Percentiles rank a stretch among this genome's conserved stretches.
These are phyloP conservation scores for Stellera chamaejasme DNA, from an alignment of 345 rosid species.

Conservation along the genomic window DNA sequence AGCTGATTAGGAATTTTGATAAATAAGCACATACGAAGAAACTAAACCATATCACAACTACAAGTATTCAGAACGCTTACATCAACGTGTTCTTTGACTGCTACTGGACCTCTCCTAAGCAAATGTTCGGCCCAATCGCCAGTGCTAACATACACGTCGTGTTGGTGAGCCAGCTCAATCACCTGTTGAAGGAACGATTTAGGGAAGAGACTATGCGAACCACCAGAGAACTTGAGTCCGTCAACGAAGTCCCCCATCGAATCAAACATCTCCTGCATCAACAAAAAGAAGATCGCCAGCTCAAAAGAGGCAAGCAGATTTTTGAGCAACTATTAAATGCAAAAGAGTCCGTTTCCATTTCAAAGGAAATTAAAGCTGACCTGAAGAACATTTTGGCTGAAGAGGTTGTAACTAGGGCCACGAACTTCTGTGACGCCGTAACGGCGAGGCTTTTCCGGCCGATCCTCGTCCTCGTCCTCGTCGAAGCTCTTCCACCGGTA, in stretches of 20 bases:
- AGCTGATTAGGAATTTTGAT: too few relatives aligned
- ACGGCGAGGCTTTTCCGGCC: slow-evolving; percentile 88
- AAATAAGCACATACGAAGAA: too few relatives aligned
- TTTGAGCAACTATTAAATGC: too few relatives aligned
- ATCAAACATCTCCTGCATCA: slow-evolving; percentile 65
- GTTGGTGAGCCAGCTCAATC: slow-evolving; percentile 64
- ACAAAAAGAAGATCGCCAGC: too few relatives aligned
- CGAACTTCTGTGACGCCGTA: slow-evolving; percentile 90
- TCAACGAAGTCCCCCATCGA: slow-evolving; percentile 85
- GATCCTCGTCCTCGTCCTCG: slow-evolving; percentile 69
- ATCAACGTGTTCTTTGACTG: slow-evolving; percentile 73
- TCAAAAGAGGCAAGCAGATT: too few relatives aligned
- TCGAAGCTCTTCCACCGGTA: slow-evolving; percentile 70
- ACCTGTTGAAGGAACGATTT: slow-evolving; percentile 62
- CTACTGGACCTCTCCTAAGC: slow-evolving; percentile 58
- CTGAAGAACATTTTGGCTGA: slow-evolving; percentile 59
- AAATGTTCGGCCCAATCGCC: slow-evolving; percentile 93
- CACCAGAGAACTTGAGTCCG: slow-evolving; percentile 84
- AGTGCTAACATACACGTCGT: slow-evolving; percentile 76
- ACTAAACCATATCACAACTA: too few relatives aligned
- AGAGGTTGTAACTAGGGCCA: slow-evolving; percentile 59
- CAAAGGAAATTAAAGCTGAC: slow-evolving; percentile 17
- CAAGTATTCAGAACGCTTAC: slow-evolving; percentile 17
- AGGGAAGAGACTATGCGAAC: slow-evolving; percentile 73
- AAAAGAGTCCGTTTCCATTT: neutral